Evolutionary conservation across 345 rosid genomes (phyloP), one percentile per base, ranked within the genome.

Genomic region (Eucalyptus curtisii): DNA sequence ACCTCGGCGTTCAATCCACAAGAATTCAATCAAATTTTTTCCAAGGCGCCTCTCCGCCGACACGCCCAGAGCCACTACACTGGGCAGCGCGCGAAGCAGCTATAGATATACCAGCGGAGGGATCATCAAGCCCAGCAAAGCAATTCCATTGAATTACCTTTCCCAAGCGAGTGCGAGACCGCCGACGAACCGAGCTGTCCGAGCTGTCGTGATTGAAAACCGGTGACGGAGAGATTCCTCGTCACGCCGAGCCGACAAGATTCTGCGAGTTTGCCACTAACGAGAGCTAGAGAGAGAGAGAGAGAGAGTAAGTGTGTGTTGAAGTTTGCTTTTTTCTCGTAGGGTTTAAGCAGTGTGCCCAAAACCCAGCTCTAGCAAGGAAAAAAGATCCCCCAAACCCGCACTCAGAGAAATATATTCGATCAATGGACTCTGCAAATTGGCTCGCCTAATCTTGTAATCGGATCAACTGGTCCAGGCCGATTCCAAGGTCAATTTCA

Each of bases 401-500:
- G 14, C 45, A 71, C 82, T 20, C 3, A 1, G 1, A 1, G 7
- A 5, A 64, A 64, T 0, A 64, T 14, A 64, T 64, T 64, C 76
- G 19, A 64, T 64, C 76, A 14, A 14, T n/a, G 37, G 76, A n/a
- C 37, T n/a, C 4, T 50, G 9, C 4, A 50, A 50, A 52, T 19
- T 52, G 10, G 55, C 55, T 52, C 55, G 7, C 55, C 55, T 52
- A 52, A 52, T 52, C 55, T 52, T 52, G 55, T 52, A 19, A 52
- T 52, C 2, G 10, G 2, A 52, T 19, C 55, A 19, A 1, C 55
- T 0, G 4, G 10, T 52, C 57, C 1, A 52, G 4, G 57, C 0
- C 2, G 0, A 52, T 52, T 52, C 24, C 57, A 52, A 19, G 57
- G 57, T 52, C 57, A 52, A 52, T 52, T 4, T 52, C 4, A 1